Percentiles rank a stretch among this genome's conserved stretches.
Conservation (phyloP, 108 stramenopile species). For the Nitzschia sp. region DNA sequence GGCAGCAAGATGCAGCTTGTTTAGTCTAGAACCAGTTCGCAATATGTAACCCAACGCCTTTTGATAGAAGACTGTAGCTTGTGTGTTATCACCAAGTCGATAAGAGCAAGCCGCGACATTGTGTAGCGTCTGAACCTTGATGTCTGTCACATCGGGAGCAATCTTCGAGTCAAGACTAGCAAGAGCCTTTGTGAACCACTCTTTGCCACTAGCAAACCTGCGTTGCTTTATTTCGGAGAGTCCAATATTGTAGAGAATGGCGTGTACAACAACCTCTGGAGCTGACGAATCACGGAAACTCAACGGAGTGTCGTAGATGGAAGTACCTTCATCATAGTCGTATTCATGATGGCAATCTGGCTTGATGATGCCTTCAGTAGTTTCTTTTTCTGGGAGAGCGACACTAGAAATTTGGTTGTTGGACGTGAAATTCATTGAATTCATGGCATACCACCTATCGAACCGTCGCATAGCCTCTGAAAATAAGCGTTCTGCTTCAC, state of each 20-base stretch:
- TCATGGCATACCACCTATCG: background rate
- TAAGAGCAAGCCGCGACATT: conserved; percentile 57
- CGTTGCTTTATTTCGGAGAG: conserved; percentile 8
- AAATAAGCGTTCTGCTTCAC: conserved; percentile 15
- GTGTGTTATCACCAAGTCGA: conserved; percentile 44
- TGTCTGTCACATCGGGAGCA: background rate
- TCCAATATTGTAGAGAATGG: conserved; percentile 53
- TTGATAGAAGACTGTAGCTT: conserved; percentile 39
- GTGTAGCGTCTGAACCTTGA: conserved; percentile 24
- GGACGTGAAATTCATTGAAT: background rate
- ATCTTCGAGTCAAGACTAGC: background rate
- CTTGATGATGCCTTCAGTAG: background rate
- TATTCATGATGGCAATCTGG: background rate
- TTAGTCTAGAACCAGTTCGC: background rate
- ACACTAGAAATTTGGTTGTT: no score
- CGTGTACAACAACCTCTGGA: background rate
- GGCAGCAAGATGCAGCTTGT: conserved; percentile 1
- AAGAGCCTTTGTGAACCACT: conserved; percentile 20
- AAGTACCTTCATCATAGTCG: conserved; percentile 71
- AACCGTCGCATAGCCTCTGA: conserved; percentile 10
- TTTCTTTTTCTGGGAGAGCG: background rate
- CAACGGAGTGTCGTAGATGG: conserved; percentile 29
- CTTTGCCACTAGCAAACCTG: conserved; percentile 8
- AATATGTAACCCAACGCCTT: conserved; percentile 37
- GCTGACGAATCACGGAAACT: conserved; percentile 19